A percentile compares a stretch with the other conserved stretches of the same genome.
These are phyloP conservation scores for Metschnikowia henanensis DNA, from an alignment of 805 yeast genomes.

Conservation along the genomic window DNA sequence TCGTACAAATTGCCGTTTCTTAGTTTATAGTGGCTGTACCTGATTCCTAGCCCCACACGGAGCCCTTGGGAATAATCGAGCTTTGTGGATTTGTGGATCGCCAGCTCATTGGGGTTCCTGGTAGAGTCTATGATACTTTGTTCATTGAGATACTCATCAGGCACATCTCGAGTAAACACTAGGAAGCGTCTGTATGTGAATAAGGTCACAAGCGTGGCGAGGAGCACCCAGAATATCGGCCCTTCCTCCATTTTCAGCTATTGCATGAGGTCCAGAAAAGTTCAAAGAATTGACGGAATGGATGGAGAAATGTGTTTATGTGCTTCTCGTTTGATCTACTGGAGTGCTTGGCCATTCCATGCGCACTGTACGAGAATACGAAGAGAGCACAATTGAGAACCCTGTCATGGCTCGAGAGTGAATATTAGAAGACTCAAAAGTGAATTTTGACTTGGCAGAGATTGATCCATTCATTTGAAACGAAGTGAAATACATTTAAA, in stretches of 20 bases:
- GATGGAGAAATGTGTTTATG: too few relatives aligned
- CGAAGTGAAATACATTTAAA: too few relatives aligned
- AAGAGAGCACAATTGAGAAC: neutral
- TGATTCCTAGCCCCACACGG: constrained; percentile 65
- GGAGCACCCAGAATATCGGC: constrained; percentile 18
- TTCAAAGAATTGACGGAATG: too few relatives aligned
- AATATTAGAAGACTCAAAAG: neutral
- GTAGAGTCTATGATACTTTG: constrained; percentile 70
- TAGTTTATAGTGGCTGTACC: constrained; percentile 57
- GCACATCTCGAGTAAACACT: constrained; percentile 51
- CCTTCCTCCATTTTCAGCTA: constrained; percentile 11
- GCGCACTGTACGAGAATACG: constrained; percentile 2
- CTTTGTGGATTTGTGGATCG: constrained; percentile 71
- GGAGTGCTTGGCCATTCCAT: too few relatives aligned
- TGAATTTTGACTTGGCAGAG: neutral
- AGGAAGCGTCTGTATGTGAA: constrained; percentile 23
- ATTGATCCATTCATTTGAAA: too few relatives aligned
- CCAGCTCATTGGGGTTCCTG: constrained; percentile 65
- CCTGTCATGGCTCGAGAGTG: too few relatives aligned
- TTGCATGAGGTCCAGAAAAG: too few relatives aligned
- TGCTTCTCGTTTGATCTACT: too few relatives aligned
- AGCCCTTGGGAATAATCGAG: constrained; percentile 72
- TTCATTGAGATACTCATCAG: constrained; percentile 53
- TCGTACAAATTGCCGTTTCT: constrained; percentile 78
- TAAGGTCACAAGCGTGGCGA: constrained; percentile 12